Evolutionary conservation across 352 stramenopile genomes (phyloP), one percentile per base, ranked within the genome.

Genomic region (Globisporangium nunn): DNA sequence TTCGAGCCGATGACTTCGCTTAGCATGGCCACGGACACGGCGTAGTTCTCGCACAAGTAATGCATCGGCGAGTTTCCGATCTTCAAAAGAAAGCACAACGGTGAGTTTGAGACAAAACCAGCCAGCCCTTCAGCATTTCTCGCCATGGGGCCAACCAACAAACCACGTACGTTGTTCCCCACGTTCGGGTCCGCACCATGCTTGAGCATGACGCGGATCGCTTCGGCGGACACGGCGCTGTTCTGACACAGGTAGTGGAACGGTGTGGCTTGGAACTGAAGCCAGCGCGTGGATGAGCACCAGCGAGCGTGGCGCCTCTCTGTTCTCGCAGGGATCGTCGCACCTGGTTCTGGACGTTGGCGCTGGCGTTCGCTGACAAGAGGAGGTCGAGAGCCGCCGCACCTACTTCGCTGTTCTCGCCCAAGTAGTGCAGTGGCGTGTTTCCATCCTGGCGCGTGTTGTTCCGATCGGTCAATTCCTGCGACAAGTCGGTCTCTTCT

Each of bases 191-290:
- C 72, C n/a, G 73, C 75, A 50, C 78, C 70, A 62, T 83, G 66
- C 39, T 82, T 58, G 11, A 91, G 58, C 56, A 89, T 68, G 35
- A 66, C 43, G 1, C 51, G 48, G 10, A 93, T 66, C 50, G 85
- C 72, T 14, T 62, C 46, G 11, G 70, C 58, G 0, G 71, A 77
- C 18, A 90, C 59, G 0, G 57, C 53, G 40, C 64, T 78, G 59
- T 85, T 88, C 58, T 93, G 81, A 52, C 78, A 85, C 33, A 93
- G 59, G 52, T 77, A 84, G 69, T 93, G 79, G 40, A 85, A 78
- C 54, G 83, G 68, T 3, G 76, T 89, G 35, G 78, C 74, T 67
- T 85, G 71, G 61, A 91, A 93, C 81, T 89, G 63, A 2, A 59
- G 7, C 35, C 5, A 40, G 35, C 11, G 7, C 35, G 1, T 40